Evolutionary conservation across 225 moss, liverwort and hornwort genomes (phyloP).

Genomic region (Physcomitrium patens): DNA sequence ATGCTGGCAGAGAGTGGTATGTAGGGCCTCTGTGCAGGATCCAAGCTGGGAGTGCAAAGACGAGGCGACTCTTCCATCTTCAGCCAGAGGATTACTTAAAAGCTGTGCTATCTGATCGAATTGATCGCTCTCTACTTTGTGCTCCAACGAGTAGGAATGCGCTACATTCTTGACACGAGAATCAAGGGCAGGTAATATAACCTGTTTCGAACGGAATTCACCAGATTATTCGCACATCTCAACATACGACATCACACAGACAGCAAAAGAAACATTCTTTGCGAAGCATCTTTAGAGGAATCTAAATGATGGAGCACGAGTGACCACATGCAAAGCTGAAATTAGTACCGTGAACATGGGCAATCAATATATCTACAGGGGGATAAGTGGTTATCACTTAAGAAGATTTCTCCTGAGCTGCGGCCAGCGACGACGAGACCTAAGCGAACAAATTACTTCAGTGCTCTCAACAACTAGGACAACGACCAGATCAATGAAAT

Average conservation of each 20-base stretch:
- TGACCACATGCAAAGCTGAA: background rate
- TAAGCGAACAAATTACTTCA: slow-evolving; percentile 6
- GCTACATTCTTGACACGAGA: slow-evolving; percentile 97
- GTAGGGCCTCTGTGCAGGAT: slow-evolving; percentile 88
- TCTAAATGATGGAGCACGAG: background rate
- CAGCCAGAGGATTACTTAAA: slow-evolving; percentile 59
- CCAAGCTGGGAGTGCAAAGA: slow-evolving; percentile 84
- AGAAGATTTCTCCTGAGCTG: background rate
- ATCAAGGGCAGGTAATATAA: slow-evolving; percentile 92
- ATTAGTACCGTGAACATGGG: background rate
- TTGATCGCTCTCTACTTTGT: slow-evolving; percentile 79
- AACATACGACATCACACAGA: background rate
- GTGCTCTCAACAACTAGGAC: slow-evolving; percentile 7
- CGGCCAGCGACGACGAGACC: slow-evolving; percentile 14
- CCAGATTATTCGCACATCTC: slow-evolving; percentile 10
- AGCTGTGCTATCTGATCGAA: slow-evolving; percentile 91
- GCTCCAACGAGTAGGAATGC: slow-evolving; percentile 89
- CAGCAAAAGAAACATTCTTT: background rate
- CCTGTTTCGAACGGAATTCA: slow-evolving; percentile 51
- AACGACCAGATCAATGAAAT: slow-evolving; percentile 11
- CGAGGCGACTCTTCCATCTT: slow-evolving; percentile 70
- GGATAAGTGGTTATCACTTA: background rate
- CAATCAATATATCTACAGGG: background rate
- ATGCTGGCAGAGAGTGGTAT: slow-evolving; percentile 84
- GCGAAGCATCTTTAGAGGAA: background rate